A percentile compares a stretch with the other conserved stretches of the same genome.
Evolutionary conservation across 2,329 filamentous ascomycete species (phyloP).

Genomic region (Zymoseptoria crescenta): DNA sequence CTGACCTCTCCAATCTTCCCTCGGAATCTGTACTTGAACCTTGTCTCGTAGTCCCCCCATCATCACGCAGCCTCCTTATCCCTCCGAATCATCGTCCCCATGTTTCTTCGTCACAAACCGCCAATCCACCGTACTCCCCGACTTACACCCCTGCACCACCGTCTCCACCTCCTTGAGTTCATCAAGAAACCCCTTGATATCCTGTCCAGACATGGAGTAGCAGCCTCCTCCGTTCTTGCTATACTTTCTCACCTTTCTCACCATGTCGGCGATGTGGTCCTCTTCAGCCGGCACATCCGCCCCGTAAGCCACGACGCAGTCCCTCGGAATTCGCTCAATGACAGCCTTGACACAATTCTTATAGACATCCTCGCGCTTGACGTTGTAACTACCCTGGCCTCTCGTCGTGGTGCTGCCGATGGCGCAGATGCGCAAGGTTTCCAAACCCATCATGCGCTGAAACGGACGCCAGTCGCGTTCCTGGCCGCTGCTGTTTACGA

Average conservation of each 20-base stretch:
- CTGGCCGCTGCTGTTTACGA: not conserved
- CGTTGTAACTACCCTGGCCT: not conserved
- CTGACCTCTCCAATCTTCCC: not conserved
- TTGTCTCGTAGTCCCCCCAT: not conserved
- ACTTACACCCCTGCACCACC: not conserved
- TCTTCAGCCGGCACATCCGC: not conserved
- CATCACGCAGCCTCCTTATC: not conserved
- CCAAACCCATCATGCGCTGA: not conserved
- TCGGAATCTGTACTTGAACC: not conserved
- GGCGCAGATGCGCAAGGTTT: not conserved
- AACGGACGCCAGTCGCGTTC: not conserved
- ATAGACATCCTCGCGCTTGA: not conserved
- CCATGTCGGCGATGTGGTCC: not conserved
- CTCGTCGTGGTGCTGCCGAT: not conserved
- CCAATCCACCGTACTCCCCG: not conserved
- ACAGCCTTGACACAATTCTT: not conserved
- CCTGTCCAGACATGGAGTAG: not conserved
- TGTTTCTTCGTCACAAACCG: not conserved
- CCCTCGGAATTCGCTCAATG: not conserved
- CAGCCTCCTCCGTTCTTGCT: not conserved
- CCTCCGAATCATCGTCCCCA: not conserved
- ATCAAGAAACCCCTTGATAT: not conserved
- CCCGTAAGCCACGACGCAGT: not conserved
- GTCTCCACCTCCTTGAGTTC: not conserved
- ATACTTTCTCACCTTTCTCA: not conserved